Evolutionary conservation across 75 land plant genomes (phyloP).

Genomic region (Selaginella moellendorffii): DNA sequence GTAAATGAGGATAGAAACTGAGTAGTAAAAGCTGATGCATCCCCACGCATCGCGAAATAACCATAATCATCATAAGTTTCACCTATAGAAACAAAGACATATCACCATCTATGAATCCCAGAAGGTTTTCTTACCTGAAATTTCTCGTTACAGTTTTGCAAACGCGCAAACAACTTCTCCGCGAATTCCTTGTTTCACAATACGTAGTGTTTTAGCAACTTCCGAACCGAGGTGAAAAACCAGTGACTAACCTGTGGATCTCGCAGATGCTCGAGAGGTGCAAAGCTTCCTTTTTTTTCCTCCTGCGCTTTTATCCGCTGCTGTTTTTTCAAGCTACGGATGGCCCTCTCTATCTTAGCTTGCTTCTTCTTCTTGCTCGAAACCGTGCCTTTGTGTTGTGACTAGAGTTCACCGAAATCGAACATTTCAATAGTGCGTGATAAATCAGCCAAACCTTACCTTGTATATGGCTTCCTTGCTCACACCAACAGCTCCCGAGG

Average conservation of each 20-base stretch:
- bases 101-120: too few species aligned
- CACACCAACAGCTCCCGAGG: slow-evolving; percentile 24
- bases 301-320: slow-evolving; percentile 46
- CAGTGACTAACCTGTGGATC: slow-evolving; percentile 74
- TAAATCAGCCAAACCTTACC: too few species aligned
- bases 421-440: too few species aligned
- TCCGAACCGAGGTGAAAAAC: too few species aligned
- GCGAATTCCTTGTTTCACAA: slow-evolving; percentile 94
- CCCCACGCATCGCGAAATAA: slow-evolving; percentile 75
- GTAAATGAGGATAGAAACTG: slow-evolving; percentile 69
- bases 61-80: slow-evolving; percentile 83
- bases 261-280: slow-evolving; percentile 71
- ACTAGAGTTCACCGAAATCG: slow-evolving; percentile 40
- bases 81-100: slow-evolving; percentile 41
- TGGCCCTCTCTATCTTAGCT: slow-evolving; percentile 71
- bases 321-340: slow-evolving; percentile 71
- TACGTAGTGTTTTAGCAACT: too few species aligned
- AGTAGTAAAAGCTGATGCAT: slow-evolving; percentile 66
- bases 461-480: slow-evolving; percentile 66
- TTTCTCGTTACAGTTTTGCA: slow-evolving; percentile 58
- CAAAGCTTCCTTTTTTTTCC: slow-evolving; percentile 32
- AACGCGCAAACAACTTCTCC: slow-evolving; percentile 78
- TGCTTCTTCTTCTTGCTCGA: slow-evolving; percentile 84
- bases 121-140: too few species aligned
- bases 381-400: slow-evolving; percentile 68